Evolutionary conservation across 2,329 filamentous ascomycete genomes (phyloP).

Genomic region (Penicillium sp.): DNA sequence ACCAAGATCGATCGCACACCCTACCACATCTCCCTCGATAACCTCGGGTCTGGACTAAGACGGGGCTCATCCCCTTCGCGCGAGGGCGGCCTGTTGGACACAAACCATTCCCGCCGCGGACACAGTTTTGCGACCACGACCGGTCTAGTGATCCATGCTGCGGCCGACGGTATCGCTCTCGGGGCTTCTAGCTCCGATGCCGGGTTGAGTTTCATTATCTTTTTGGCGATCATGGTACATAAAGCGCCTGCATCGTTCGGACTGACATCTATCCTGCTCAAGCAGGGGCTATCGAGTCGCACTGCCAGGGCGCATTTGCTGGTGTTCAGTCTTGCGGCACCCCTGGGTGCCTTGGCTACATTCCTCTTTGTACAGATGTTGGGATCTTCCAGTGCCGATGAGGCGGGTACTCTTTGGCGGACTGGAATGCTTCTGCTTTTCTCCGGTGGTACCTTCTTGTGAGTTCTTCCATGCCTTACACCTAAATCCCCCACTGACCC

Average conservation of each 20-base stretch:
- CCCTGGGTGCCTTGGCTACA: conserved; percentile 79
- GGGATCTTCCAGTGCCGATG: conserved; percentile 55
- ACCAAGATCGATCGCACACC: conserved; percentile 67
- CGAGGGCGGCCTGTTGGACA: conserved; percentile 41
- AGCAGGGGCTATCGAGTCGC: conserved; percentile 87
- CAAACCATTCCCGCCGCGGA: conserved; percentile 40
- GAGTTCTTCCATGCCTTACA: conserved; percentile 43
- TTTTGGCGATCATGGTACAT: conserved; percentile 95
- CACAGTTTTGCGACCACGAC: conserved; percentile 78
- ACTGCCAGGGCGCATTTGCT: conserved; percentile 81
- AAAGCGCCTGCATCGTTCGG: conserved; percentile 97
- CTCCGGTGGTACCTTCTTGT: conserved; percentile 94
- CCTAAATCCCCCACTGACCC: conserved; percentile 15
- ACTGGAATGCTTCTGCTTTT: conserved; percentile 94
- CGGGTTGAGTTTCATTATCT: conserved; percentile 85
- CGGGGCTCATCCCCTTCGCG: conserved; percentile 45
- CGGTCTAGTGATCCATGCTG: conserved; percentile 93
- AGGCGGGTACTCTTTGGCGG: conserved; percentile 74
- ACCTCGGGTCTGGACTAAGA: conserved; percentile 63
- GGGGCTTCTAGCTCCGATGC: conserved; percentile 83
- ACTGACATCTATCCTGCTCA: conserved; percentile 83
- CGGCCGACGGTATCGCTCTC: conserved; percentile 92
- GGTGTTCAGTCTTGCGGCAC: conserved; percentile 88
- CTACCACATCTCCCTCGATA: conserved; percentile 85
- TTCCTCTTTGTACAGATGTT: conserved; percentile 75